Evolutionary conservation across 371 early-diverging fungal genomes (phyloP), one percentile per base, ranked within the genome.

Genomic region (Rhizopus microsporus): DNA sequence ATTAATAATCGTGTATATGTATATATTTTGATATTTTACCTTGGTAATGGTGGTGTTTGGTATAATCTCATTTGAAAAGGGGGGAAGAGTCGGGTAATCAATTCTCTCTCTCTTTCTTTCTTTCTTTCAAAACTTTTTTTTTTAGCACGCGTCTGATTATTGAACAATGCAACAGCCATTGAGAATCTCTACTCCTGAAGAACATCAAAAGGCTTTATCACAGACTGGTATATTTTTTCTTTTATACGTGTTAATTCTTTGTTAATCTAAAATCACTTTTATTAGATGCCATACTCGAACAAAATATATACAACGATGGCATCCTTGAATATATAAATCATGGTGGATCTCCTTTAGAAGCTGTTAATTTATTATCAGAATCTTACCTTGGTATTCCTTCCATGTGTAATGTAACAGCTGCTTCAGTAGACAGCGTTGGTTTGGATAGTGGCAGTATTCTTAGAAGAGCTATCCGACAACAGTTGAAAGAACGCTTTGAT

Each of bases 341-440:
- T 13, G 88, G 88, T 31, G 89, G 89, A 34, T 69, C 76, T 29
- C 89, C 88, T n/a, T 77, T 86, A 57, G 75, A 81, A 51, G 78
- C 86, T 13, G 84, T 87, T 50, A 79, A 75, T 33, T 44, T 78
- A 13, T 69, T 89, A 2, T 77, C 80, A 31, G 78, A 75, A 54
- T 85, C 87, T 39, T 89, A 88, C 58, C 78, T 83, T 47, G 89
- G 89, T 12, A 54, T 82, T 35, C 86, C 87, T 5, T 84, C 86
- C 37, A 86, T 89, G 85, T 75, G 83, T 34, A 87, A 88, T 59
- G 71, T 80, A 33, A 72, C 77, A 37, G 71, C 74, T 12, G 74
- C 74, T 35, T 70, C 80, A 55, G 69, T 69, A 4, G 42, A 62
- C n/a, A 72, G 71, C 2, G 76, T 79, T 23, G 84, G 79, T 33